Percentiles rank a stretch among this genome's conserved stretches.
Conservation (phyloP, 176 grass and related monocot species). For the Carex littledalei region DNA sequence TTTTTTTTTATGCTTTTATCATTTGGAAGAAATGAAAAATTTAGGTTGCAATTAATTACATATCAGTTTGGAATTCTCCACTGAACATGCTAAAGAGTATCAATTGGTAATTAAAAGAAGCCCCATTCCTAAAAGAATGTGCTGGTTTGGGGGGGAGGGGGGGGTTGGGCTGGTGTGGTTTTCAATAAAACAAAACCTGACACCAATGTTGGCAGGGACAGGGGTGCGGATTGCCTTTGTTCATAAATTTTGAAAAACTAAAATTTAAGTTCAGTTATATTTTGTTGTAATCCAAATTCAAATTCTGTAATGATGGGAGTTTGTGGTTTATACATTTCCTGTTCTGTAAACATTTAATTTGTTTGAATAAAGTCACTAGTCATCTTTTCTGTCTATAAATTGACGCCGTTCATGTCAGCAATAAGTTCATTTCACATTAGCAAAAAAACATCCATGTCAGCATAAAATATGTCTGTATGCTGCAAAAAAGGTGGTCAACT, state of each 20-base stretch:
- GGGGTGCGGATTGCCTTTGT: background rate
- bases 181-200: background rate
- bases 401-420: background rate
- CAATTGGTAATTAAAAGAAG: background rate
- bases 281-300: background rate
- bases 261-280: background rate
- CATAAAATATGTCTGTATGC: background rate
- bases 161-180: background rate
- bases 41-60: background rate
- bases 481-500: background rate
- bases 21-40: background rate
- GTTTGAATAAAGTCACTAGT: background rate
- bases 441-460: too few species aligned
- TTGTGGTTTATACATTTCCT: background rate
- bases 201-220: background rate
- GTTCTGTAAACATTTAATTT: background rate
- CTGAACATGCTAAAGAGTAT: background rate
- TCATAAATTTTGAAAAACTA: background rate
- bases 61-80: background rate
- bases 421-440: background rate
- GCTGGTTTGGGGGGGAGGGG: background rate
- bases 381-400: background rate
- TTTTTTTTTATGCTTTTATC: background rate
- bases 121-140: background rate
- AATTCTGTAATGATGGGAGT: background rate